Percentiles rank a stretch among this genome's conserved stretches.
These are phyloP conservation scores for Globisporangium abappressorium DNA, from an alignment of 352 stramenopile species.

Conservation along the genomic window DNA sequence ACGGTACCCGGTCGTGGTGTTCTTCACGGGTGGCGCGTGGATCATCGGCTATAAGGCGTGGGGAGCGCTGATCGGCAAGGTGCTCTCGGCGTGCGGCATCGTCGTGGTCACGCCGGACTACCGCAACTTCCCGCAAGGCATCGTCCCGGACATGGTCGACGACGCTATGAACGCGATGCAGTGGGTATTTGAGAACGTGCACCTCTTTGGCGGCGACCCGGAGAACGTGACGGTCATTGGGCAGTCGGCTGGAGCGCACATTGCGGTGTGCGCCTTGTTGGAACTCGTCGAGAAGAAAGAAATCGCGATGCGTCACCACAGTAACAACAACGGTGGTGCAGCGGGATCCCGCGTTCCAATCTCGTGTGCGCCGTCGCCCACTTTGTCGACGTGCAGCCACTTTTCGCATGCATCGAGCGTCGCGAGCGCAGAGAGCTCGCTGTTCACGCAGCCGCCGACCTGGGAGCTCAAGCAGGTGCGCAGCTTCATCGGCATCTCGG, in stretches of 20 bases:
- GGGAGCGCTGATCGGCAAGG: constrained; percentile 81
- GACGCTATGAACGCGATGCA: constrained; percentile 82
- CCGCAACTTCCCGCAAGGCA: constrained; percentile 87
- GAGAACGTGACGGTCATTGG: constrained; percentile 85
- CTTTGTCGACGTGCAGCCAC: constrained; percentile 28
- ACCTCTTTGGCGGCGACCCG: constrained; percentile 82
- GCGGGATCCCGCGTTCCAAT: constrained; percentile 18
- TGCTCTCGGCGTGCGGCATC: constrained; percentile 66
- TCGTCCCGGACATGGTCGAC: constrained; percentile 88
- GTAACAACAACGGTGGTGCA: constrained; percentile 5
- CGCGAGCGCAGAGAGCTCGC: constrained; percentile 26
- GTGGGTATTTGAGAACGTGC: constrained; percentile 87
- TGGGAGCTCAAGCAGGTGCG: constrained; percentile 67
- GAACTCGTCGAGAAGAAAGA: constrained; percentile 63
- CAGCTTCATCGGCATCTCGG: constrained; percentile 86
- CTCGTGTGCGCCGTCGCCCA: constrained; percentile 14
- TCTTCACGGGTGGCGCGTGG: constrained; percentile 89
- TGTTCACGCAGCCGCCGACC: constrained; percentile 35
- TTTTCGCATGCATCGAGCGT: constrained; percentile 26
- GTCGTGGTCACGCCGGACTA: constrained; percentile 92
- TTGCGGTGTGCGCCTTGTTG: constrained; percentile 73
- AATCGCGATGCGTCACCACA: constrained; percentile 11
- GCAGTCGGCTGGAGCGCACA: constrained; percentile 89
- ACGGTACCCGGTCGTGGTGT: constrained; percentile 83
- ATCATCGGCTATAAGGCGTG: constrained; percentile 94